A percentile compares a stretch with the other conserved stretches of the same genome.
phyloP scores from a whole-genome alignment of 2,329 filamentous ascomycete species.

The Colletotrichum falcatum region DNA sequence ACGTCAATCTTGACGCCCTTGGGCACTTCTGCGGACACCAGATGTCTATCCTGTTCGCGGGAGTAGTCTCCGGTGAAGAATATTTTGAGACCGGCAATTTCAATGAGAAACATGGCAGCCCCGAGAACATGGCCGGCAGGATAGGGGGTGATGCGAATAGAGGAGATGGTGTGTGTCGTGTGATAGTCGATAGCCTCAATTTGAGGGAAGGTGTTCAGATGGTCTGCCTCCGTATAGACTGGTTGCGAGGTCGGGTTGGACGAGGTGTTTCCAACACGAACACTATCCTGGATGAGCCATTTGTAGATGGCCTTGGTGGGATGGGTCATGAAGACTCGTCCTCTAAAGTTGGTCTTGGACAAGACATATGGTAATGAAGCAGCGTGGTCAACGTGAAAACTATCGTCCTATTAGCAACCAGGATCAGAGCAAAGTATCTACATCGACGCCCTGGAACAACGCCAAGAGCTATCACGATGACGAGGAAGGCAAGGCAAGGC shows the following conservation, averaged over 20 bases:
- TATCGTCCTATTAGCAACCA: conserved; percentile 52
- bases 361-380: conserved; percentile 97
- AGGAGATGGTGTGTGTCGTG: conserved; percentile 96
- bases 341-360: conserved; percentile 97
- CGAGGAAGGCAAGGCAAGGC: conserved; percentile 42
- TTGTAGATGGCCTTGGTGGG: conserved; percentile 99
- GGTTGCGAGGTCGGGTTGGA: conserved; percentile 75
- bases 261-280: conserved; percentile 83
- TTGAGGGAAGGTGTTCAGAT: conserved; percentile 90
- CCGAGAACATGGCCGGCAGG: conserved; percentile 98
- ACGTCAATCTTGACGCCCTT: conserved; percentile 93
- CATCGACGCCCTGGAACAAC: conserved; percentile 6
- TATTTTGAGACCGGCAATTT: conserved; percentile 96
- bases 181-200: conserved; percentile 99
- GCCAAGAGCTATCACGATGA: conserved; percentile 32
- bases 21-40: conserved; percentile 93
- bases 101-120: conserved; percentile 97
- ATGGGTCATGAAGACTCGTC: conserved; percentile 98
- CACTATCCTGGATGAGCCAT: conserved; percentile 97
- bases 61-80: conserved; percentile 99
- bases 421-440: conserved; percentile 4
- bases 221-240: conserved; percentile 95
- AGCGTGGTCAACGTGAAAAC: conserved; percentile 99
- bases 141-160: conserved; percentile 95
- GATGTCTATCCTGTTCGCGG: conserved; percentile 92